phyloP scores from a whole-genome alignment of 163 green algal species.

The Chlamydomonas reinhardtii region DNA sequence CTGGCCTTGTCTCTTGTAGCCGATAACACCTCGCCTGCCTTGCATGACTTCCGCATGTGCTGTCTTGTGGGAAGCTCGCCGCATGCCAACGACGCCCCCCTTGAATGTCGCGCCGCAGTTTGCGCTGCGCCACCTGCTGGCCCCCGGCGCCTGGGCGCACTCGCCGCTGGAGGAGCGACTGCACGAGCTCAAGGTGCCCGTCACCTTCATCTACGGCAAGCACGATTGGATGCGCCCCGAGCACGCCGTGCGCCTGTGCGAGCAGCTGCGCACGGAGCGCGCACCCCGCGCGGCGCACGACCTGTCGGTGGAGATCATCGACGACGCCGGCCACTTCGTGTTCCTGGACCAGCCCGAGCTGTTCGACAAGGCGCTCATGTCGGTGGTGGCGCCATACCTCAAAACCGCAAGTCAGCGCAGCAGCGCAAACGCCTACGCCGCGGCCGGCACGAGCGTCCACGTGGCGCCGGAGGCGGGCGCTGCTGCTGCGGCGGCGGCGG shows the following conservation, averaged over 20 bases:
- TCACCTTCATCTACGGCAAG: slow-evolving; percentile 89
- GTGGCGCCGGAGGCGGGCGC: slow-evolving; percentile 11
- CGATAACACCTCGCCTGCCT: too few species aligned
- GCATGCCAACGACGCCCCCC: too few species aligned
- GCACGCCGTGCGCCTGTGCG: slow-evolving; percentile 56
- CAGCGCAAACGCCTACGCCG: slow-evolving; percentile 4
- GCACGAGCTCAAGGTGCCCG: slow-evolving; percentile 70
- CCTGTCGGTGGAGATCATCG: slow-evolving; percentile 65
- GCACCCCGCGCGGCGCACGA: slow-evolving; percentile 41
- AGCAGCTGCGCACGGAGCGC: slow-evolving; percentile 44
- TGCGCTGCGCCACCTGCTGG: slow-evolving; percentile 79
- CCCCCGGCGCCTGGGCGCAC: slow-evolving; percentile 84
- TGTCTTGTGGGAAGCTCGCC: too few species aligned
- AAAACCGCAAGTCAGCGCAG: not conserved
- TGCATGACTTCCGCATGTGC: too few species aligned
- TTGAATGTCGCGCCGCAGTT: slow-evolving; percentile 44
- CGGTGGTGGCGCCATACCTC: slow-evolving; percentile 33
- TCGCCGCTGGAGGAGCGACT: slow-evolving; percentile 70
- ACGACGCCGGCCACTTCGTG: slow-evolving; percentile 85
- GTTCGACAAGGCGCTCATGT: slow-evolving; percentile 58
- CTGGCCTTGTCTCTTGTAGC: too few species aligned
- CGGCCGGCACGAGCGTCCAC: slow-evolving; percentile 21
- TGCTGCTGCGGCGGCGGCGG: not conserved
- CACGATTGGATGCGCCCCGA: slow-evolving; percentile 80
- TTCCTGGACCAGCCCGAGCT: slow-evolving; percentile 83